Conservation (phyloP, 345 rosid genomes). For the Eucalyptus coolabah region DNA sequence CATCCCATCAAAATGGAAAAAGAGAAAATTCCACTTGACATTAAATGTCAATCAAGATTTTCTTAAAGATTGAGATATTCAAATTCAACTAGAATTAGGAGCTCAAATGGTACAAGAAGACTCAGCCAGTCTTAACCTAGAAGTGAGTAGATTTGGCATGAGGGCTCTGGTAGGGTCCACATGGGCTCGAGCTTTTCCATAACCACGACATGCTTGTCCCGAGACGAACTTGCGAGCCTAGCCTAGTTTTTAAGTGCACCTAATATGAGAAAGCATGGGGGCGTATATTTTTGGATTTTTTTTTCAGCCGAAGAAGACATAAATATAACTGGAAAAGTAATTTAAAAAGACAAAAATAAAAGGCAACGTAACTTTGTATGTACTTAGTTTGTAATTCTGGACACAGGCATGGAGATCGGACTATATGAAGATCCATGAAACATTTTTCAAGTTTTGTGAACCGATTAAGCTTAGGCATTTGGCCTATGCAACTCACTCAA, state of each 20-base stretch:
- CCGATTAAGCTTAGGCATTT: background rate
- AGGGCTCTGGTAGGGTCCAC: background rate
- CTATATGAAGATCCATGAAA: background rate
- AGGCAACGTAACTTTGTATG: background rate
- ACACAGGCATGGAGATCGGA: fast-evolving
- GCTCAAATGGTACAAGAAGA: background rate
- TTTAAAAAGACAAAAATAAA: too few species aligned
- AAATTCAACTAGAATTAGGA: background rate
- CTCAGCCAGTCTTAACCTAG: background rate
- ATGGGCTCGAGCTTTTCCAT: background rate
- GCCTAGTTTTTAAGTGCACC: fast-evolving
- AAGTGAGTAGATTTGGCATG: background rate
- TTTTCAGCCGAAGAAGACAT: background rate
- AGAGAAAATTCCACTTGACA: background rate
- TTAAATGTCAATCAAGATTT: background rate
- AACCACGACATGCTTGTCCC: too few species aligned
- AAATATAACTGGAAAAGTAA: background rate
- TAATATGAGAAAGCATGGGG: background rate
- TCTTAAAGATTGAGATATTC: background rate
- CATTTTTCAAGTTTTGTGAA: background rate
- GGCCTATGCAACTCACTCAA: background rate
- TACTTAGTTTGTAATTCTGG: background rate
- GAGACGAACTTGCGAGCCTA: too few species aligned
- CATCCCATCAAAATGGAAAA: background rate
- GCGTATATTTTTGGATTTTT: too few species aligned